Percentiles rank a stretch among this genome's conserved stretches.
Conservation (phyloP, 768 basidiomycete genomes). For the Collybia nuda region DNA sequence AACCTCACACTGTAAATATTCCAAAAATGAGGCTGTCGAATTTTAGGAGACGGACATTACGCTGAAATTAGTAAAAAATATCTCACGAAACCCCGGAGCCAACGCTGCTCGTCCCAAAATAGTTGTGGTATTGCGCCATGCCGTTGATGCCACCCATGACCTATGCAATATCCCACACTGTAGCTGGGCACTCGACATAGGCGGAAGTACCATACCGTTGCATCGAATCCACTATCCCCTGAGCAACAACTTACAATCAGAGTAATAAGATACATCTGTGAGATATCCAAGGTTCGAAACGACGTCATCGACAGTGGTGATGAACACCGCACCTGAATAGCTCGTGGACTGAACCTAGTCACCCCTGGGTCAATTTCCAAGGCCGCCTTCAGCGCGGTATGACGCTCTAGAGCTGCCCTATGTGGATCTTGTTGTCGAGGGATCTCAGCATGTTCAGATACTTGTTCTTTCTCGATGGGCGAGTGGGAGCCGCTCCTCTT, state of each 20-base stretch:
- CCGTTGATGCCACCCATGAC: conserved; percentile 56
- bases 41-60: not conserved
- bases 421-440: conserved; percentile 6
- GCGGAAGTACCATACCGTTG: conserved; percentile 33
- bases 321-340: conserved; percentile 30
- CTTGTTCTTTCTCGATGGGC: conserved; percentile 21
- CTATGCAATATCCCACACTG: conserved; percentile 30
- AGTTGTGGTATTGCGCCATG: conserved; percentile 46
- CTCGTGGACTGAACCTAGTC: conserved; percentile 29
- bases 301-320: no score
- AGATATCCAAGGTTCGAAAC: not conserved
- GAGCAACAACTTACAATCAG: conserved; percentile 47
- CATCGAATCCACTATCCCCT: conserved; percentile 53
- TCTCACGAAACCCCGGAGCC: conserved; percentile 42
- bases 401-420: conserved; percentile 37
- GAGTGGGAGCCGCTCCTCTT: conserved; percentile 12
- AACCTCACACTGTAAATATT: conserved; percentile 45
- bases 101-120: conserved; percentile 43
- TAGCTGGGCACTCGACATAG: no score
- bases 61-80: not conserved
- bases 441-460: conserved; percentile 11
- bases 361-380: conserved; percentile 43
- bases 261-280: conserved; percentile 43
- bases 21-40: conserved; percentile 42
- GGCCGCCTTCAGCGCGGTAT: conserved; percentile 37